Evolutionary conservation across 495 filamentous ascomycete genomes (phyloP), one percentile per base, ranked within the genome.

Genomic region (Letharia columbiana): DNA sequence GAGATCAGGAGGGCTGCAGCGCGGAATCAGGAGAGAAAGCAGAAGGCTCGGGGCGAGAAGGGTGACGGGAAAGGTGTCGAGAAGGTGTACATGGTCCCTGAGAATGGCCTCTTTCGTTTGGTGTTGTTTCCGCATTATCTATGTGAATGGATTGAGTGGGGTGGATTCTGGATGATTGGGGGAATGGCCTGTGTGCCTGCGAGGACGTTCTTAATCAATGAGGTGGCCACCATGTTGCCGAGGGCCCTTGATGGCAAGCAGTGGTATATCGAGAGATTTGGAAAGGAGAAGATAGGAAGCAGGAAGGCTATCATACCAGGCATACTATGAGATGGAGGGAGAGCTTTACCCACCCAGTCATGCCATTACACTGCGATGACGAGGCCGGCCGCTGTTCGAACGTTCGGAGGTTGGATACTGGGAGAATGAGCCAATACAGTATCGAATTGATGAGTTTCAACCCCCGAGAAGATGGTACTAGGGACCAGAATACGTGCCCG

Each of bases 131-230:
- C 94, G 66, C 95, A 98, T 73, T 98, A 96, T 73, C 82, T 94
- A 60, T 89, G 85, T 67, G 94, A 98, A 81, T 98, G 94, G 94
- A 75, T 96, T 60, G 95, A 98, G 78, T 98, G 95, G 94, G 72
- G 82, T 28, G 94, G 94, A 0, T 98, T 91, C 72, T 91, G 85
- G 74, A 83, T 96, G 66, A 77, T 83, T n/a, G 85, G 80, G 71
- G 81, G 80, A 66, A 72, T 84, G 74, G 80, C 82, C 31, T 86
- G 84, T 77, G 70, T 84, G 62, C 94, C 94, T 3, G 92, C 90
- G 39, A 76, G 91, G 65, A 79, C 80, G 35, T 98, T 98, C 74
- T 70, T 96, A 64, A 61, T 95, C 20, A 97, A 97, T 73, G 91
- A 96, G 73, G 79, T 98, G 54, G 77, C 86, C 8, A 89, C 91